Conservation (phyloP, 192 early-diverging fungal species). For the Allomyces arbusculus region DNA sequence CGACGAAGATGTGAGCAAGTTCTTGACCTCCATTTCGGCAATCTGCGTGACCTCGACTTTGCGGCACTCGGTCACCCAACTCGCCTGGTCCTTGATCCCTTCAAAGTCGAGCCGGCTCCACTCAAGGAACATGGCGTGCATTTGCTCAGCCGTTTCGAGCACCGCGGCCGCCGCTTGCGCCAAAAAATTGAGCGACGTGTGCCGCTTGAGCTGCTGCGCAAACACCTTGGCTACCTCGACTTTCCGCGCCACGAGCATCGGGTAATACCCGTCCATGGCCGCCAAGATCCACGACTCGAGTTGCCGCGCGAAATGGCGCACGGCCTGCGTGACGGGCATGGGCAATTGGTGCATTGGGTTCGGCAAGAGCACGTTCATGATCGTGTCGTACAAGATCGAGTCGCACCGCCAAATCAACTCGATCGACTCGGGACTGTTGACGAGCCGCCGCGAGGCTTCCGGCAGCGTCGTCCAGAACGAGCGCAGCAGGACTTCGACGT, state of each 20-base stretch:
- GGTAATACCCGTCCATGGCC: slow-evolving; percentile 7
- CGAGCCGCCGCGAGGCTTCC: slow-evolving; percentile 5
- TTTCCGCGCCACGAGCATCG: slow-evolving; percentile 8
- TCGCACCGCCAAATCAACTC: slow-evolving; percentile 29
- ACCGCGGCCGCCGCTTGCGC: slow-evolving; percentile 18
- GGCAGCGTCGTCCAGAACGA: slow-evolving; percentile 7
- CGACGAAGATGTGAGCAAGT: slow-evolving; percentile 7
- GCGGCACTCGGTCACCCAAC: slow-evolving; percentile 27
- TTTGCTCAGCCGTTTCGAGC: slow-evolving; percentile 8
- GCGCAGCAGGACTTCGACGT: slow-evolving; percentile 10
- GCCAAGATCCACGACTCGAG: slow-evolving; percentile 13
- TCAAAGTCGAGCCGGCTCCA: slow-evolving; percentile 24
- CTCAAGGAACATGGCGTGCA: slow-evolving; percentile 14
- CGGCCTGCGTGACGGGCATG: slow-evolving; percentile 11
- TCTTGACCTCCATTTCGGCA: slow-evolving; percentile 14
- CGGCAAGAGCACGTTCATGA: slow-evolving; percentile 11
- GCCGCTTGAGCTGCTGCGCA: slow-evolving; percentile 18
- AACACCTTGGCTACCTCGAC: slow-evolving; percentile 24
- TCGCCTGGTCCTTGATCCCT: slow-evolving; percentile 17
- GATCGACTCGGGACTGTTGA: slow-evolving; percentile 9
- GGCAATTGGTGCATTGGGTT: slow-evolving; percentile 13
- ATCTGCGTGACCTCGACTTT: slow-evolving; percentile 15
- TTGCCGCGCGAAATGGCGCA: slow-evolving; percentile 10
- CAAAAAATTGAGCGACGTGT: slow-evolving; percentile 18
- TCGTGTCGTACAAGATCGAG: slow-evolving; percentile 25